A percentile compares a stretch with the other conserved stretches of the same genome.
Evolutionary conservation across 768 basidiomycete genomes (phyloP).

Genomic region (Tylopilus subfusipes): DNA sequence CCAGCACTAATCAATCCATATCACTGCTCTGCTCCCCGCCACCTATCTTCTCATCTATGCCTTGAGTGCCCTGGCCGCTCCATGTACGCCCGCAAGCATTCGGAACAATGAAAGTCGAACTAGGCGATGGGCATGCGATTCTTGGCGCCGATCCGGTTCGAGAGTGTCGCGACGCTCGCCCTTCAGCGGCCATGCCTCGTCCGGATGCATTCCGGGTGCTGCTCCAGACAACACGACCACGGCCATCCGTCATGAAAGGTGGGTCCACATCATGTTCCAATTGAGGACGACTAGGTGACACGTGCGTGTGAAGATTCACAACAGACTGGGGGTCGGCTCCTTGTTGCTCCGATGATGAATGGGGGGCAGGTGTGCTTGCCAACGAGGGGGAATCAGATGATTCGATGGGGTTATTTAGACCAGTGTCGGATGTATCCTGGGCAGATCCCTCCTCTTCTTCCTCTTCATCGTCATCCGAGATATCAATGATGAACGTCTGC

Average conservation of each 20-base stretch:
- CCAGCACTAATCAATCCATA: constrained; percentile 6
- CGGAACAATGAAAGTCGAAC: constrained; percentile 4
- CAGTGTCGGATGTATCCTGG: background rate
- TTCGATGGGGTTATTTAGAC: background rate
- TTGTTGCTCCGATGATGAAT: constrained; percentile 1
- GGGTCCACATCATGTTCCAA: constrained; percentile 39
- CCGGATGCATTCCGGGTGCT: constrained; percentile 25
- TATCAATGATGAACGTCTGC: constrained; percentile 31
- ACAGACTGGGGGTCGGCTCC: background rate
- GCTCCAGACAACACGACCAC: constrained; percentile 55
- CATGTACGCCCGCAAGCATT: constrained; percentile 15
- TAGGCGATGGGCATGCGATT: constrained; percentile 14
- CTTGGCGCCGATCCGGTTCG: constrained; percentile 22
- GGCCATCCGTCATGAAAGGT: constrained; percentile 61
- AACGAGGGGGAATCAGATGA: background rate
- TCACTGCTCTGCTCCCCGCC: constrained; percentile 12
- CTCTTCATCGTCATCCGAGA: constrained; percentile 30
- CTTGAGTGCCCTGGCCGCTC: constrained; percentile 21
- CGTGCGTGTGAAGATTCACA: constrained; percentile 1
- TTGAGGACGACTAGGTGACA: constrained; percentile 12
- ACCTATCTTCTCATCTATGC: constrained; percentile 17
- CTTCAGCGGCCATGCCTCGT: constrained; percentile 17
- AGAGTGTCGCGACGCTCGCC: constrained; percentile 19
- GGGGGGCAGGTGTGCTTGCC: background rate
- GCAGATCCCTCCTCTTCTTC: constrained; percentile 20